Percentiles rank a stretch among this genome's conserved stretches.
phyloP scores from a whole-genome alignment of 2,329 filamentous ascomycete genomes.

The Graphilbum sp. region DNA sequence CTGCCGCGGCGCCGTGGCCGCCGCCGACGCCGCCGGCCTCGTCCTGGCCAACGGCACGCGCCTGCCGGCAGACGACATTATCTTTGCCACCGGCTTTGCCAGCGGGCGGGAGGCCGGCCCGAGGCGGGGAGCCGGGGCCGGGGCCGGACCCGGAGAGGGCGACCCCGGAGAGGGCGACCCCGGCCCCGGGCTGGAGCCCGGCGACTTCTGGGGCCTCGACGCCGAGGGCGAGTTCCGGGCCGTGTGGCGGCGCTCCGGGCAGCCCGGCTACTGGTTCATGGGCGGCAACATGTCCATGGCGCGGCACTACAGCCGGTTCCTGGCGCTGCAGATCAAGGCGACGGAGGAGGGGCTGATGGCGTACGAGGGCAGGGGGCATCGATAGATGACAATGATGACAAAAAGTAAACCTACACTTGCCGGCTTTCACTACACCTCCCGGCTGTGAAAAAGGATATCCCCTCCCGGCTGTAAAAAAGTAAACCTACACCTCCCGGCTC shows the following conservation, averaged over 20 bases:
- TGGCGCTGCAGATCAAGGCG: slow-evolving; percentile 37
- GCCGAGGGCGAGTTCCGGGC: slow-evolving; percentile 35
- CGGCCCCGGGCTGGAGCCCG: no score
- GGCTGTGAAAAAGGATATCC: no score
- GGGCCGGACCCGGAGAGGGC: slow-evolving; percentile 22
- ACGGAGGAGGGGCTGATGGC: slow-evolving; percentile 6
- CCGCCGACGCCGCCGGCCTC: slow-evolving; percentile 16
- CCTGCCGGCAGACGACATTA: slow-evolving; percentile 37
- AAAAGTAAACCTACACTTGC: no score
- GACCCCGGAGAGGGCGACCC: slow-evolving; percentile 39
- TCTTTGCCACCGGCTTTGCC: slow-evolving; percentile 40
- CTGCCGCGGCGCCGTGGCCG: slow-evolving; percentile 31
- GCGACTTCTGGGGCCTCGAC: slow-evolving; percentile 46
- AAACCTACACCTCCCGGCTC: slow-evolving; percentile 59
- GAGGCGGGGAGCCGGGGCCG: slow-evolving; percentile 20
- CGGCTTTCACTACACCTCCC: no score
- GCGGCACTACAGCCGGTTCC: slow-evolving; percentile 37
- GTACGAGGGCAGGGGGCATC: no score
- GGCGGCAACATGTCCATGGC: slow-evolving; percentile 48
- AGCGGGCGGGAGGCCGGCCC: no score
- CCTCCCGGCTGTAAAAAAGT: no score
- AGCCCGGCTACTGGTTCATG: slow-evolving; percentile 49
- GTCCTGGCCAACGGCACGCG: slow-evolving; percentile 30
- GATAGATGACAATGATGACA: no score
- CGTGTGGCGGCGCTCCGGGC: slow-evolving; percentile 43